These are phyloP conservation scores for Magnolia changhungtana DNA, from an alignment of 164 flowering plant species.

Conservation along the genomic window DNA sequence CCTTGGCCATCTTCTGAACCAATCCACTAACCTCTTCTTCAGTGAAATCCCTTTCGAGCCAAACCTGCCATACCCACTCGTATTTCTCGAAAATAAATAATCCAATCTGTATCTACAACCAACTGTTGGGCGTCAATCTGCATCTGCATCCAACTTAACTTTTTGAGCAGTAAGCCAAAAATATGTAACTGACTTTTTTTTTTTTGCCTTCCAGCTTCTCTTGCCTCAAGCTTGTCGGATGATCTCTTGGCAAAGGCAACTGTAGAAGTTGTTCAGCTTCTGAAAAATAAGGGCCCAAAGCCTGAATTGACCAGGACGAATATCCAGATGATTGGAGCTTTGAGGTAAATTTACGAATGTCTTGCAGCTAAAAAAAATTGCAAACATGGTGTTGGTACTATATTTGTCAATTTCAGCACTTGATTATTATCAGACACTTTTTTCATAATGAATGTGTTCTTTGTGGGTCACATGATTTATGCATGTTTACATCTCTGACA, in stretches of 20 bases:
- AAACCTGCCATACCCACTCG: too few relatives aligned
- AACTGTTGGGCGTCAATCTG: not conserved
- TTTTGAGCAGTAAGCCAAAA: not conserved
- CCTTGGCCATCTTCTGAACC: too few relatives aligned
- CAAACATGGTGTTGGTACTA: too few relatives aligned
- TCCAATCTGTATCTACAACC: not conserved
- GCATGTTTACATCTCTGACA: not conserved
- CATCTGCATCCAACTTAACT: too few relatives aligned
- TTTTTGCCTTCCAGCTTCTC: conserved; percentile 56
- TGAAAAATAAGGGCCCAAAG: conserved; percentile 60
- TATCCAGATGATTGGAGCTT: conserved; percentile 97
- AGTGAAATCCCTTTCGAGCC: too few relatives aligned
- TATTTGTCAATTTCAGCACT: too few relatives aligned
- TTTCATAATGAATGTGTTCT: not conserved
- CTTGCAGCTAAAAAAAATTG: not conserved
- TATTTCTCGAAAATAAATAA: too few relatives aligned
- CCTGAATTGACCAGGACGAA: conserved; percentile 83
- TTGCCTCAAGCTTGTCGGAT: conserved; percentile 91
- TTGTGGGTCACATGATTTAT: not conserved
- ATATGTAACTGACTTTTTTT: not conserved
- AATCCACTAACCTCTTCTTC: too few relatives aligned
- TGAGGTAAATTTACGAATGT: conserved; percentile 47
- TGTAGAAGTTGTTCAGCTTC: conserved; percentile 62
- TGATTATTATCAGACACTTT: too few relatives aligned
- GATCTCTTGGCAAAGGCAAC: conserved; percentile 90